Conservation (phyloP, 1,139 yeast genomes). For the Blastobotrys capitulatus region DNA sequence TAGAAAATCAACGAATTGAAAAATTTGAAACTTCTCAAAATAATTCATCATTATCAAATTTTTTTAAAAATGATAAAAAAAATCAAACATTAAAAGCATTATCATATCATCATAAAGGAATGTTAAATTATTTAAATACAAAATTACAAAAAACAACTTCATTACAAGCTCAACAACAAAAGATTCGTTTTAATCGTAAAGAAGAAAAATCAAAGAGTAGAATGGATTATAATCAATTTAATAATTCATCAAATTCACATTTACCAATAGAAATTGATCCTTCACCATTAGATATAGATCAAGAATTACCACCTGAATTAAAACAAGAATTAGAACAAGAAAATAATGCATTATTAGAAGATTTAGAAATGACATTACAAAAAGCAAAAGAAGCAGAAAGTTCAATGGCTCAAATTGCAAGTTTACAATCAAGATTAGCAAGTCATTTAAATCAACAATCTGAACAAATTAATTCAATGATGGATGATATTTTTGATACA, state of each 20-base stretch:
- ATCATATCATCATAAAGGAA: constrained; percentile 32
- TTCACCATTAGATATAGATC: constrained; percentile 16
- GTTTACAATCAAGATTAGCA: constrained; percentile 71
- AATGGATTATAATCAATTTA: constrained; percentile 16
- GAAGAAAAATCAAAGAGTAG: constrained; percentile 30
- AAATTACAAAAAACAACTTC: constrained; percentile 31
- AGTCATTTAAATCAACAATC: constrained; percentile 73
- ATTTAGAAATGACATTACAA: constrained; percentile 44
- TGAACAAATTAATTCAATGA: constrained; percentile 59
- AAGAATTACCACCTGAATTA: constrained; percentile 52
- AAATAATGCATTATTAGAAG: constrained; percentile 65
- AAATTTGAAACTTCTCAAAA: constrained; percentile 13
- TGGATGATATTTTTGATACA: constrained; percentile 68
- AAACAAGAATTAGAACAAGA: constrained; percentile 65
- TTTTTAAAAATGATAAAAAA: constrained; percentile 25
- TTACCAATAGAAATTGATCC: neutral
- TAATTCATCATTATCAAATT: constrained; percentile 16
- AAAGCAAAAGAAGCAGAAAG: constrained; percentile 52
- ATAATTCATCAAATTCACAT: neutral
- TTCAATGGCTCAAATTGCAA: constrained; percentile 74
- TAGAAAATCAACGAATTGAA: constrained; percentile 26
- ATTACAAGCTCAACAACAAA: constrained; percentile 35
- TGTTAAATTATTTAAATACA: constrained; percentile 32
- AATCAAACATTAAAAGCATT: constrained; percentile 28
- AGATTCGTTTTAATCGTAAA: constrained; percentile 33